Percentiles rank a stretch among this genome's conserved stretches.
Conservation (phyloP, 768 basidiomycete genomes). For the Holtermannia corniformis region DNA sequence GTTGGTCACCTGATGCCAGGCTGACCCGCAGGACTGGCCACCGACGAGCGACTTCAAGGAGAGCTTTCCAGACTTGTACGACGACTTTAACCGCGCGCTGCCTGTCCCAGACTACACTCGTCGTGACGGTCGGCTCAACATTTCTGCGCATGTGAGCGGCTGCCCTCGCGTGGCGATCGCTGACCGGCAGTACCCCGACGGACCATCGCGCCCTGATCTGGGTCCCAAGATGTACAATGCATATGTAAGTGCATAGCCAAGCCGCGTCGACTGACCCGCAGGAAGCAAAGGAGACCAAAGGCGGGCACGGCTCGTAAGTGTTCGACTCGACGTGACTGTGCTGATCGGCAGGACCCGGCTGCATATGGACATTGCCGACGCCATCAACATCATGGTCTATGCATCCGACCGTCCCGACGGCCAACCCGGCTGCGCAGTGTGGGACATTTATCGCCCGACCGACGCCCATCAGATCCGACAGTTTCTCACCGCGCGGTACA, state of each 20-base stretch:
- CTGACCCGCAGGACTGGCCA: conserved; percentile 70
- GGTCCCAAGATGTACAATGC: conserved; percentile 95
- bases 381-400: conserved; percentile 81
- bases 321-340: conserved; percentile 11
- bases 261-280: conserved; percentile 12
- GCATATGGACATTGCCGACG: conserved; percentile 90
- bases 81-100: conserved; percentile 71
- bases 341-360: conserved; percentile 51
- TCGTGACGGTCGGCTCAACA: conserved; percentile 76
- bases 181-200: conserved; percentile 14
- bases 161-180: conserved; percentile 40
- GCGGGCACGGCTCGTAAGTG: conserved; percentile 59
- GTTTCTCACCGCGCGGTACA: conserved; percentile 60
- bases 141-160: conserved; percentile 66
- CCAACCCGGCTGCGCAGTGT: conserved; percentile 63
- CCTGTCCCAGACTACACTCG: conserved; percentile 86
- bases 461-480: conserved; percentile 67
- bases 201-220: conserved; percentile 36
- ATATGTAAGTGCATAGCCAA: conserved; percentile 44
- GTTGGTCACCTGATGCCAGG: conserved; percentile 1
- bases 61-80: conserved; percentile 72
- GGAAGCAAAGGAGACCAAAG: conserved; percentile 55
- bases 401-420: conserved; percentile 54
- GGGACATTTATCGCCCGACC: conserved; percentile 79
- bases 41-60: conserved; percentile 72